Conservation (phyloP, 2,329 filamentous ascomycete genomes). For the Cucurbitaria berberidis region DNA sequence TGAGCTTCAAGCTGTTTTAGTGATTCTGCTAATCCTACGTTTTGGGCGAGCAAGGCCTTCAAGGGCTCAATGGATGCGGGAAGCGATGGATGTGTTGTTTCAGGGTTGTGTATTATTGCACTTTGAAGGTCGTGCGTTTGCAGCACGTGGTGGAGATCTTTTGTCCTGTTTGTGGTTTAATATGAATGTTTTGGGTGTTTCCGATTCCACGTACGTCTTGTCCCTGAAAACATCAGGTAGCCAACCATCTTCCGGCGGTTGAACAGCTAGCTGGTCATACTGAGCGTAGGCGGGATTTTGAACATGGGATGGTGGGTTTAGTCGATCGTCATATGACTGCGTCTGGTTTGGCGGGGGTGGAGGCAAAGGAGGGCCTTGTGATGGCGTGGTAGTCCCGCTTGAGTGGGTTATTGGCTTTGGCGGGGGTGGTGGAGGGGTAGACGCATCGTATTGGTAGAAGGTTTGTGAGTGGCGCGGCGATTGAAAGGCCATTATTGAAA, state of each 20-base stretch:
- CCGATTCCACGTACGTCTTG: constrained; percentile 70
- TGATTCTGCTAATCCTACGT: constrained; percentile 71
- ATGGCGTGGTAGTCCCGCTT: constrained; percentile 50
- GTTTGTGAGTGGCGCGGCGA: constrained; percentile 48
- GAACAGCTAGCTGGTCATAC: constrained; percentile 24
- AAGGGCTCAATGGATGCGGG: constrained; percentile 69
- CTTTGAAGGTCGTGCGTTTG: constrained; percentile 70
- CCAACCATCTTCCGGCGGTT: constrained; percentile 69
- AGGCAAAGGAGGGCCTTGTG: constrained; percentile 53
- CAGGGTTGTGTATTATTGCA: constrained; percentile 72
- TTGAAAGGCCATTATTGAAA: constrained; percentile 44
- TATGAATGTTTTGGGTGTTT: constrained; percentile 13
- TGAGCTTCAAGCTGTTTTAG: constrained; percentile 66
- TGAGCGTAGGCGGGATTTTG: constrained; percentile 25
- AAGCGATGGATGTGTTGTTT: constrained; percentile 75
- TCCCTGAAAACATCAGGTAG: constrained; percentile 77
- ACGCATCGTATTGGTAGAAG: constrained; percentile 51
- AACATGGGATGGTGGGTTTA: constrained; percentile 22
- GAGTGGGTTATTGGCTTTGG: constrained; percentile 52
- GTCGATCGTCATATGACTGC: constrained; percentile 29
- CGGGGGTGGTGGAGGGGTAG: constrained; percentile 57
- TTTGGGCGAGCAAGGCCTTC: constrained; percentile 69
- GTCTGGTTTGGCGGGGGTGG: constrained; percentile 50
- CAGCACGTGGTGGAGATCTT: constrained; percentile 76
- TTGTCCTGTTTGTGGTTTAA: constrained; percentile 63